Evolutionary conservation across 441 rosid species (phyloP), one percentile per base, ranked within the genome.

Genomic region (Eugenia klotzschiana): DNA sequence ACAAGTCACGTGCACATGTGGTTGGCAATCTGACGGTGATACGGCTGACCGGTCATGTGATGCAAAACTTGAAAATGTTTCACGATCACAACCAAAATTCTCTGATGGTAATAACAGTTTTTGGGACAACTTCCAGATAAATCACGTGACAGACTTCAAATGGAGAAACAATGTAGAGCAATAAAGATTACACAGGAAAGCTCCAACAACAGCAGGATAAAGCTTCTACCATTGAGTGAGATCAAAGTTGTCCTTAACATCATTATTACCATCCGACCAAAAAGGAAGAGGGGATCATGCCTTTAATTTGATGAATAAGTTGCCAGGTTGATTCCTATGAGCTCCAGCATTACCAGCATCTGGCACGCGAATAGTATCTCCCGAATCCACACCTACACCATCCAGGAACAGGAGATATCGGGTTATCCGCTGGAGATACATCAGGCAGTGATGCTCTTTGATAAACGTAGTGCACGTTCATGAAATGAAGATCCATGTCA

Each of bases 381-480:
- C 96, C 50, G 94, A 90, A 79, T 93, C 97, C 84, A 96, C 91
- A 87, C 98, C 98, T 96, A 87, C 83, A 87, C 82, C 87, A 91
- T 69, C 86, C 37, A 80, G 82, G 79, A 57, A 84, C 50, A 46
- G 22, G 8, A 25, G 64, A 74, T 8, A 46, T 41, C n/a, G 79
- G 37, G 16, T 56, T 25, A 56, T 5, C 64, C 29, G 7, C 64
- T 25, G 64, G 12, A 56, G 33, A 56, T 12, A 26, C 69, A 26
- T 57, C 69, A 57, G 69, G 27, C 27, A 57, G 37, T 58, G 26
- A 25, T 13, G 40, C 27, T 58, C 37, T 26, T 27, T 58, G 72
- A 58, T 14, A 58, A 58, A 58, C 1, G 37, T 58, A 58, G 27
- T 58, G 20, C 40, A 14, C 0, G 10, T 14, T 58, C 20, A 58